Evolutionary conservation across 2,329 filamentous ascomycete genomes (phyloP).

Genomic region (Pseudogymnoascus sp.): DNA sequence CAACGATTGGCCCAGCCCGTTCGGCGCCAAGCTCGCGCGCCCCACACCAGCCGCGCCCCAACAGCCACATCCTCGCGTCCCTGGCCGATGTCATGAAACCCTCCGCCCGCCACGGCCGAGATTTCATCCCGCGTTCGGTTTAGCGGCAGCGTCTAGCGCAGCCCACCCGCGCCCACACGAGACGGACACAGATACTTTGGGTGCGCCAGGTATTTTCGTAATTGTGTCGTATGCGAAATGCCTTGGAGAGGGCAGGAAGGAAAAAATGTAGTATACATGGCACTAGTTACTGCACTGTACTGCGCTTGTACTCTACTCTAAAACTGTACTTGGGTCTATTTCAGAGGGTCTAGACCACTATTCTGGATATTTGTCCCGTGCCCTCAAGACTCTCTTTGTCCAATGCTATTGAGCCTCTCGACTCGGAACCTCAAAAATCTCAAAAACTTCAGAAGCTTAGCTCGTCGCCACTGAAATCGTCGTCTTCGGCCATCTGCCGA

Average conservation of each 20-base stretch:
- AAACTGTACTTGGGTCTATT: background rate
- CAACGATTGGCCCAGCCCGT: background rate
- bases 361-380: background rate
- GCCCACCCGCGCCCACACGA: background rate
- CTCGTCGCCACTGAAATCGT: background rate
- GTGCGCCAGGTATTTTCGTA: background rate
- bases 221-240: constrained; percentile 2
- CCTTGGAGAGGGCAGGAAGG: background rate
- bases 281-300: background rate
- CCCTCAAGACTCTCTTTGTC: background rate
- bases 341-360: background rate
- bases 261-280: background rate
- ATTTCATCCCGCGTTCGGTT: background rate
- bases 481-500: background rate
- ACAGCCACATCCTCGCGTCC: background rate
- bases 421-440: background rate
- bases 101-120: background rate
- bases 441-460: background rate
- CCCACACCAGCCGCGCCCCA: background rate
- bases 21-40: background rate
- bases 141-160: background rate
- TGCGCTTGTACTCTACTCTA: background rate
- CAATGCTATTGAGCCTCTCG: background rate
- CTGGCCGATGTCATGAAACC: background rate
- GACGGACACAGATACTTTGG: background rate